phyloP scores from a whole-genome alignment of 225 moss, liverwort and hornwort genomes.

The Bryoerythrophyllum caledonicum region DNA sequence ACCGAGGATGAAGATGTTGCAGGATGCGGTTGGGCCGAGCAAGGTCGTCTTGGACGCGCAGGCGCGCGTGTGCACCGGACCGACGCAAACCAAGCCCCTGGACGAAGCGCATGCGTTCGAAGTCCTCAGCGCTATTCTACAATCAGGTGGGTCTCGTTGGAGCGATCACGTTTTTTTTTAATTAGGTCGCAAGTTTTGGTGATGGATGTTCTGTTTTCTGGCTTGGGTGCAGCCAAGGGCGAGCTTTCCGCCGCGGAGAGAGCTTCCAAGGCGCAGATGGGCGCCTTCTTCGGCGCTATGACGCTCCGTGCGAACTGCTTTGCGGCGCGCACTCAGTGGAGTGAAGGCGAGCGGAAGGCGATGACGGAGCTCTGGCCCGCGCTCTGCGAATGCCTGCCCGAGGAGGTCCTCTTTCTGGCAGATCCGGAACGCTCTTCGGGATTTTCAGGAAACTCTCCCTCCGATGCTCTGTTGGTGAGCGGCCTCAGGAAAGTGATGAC shows the following conservation, averaged over 20 bases:
- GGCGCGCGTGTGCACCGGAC: slow-evolving; percentile 82
- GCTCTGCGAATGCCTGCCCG: slow-evolving; percentile 49
- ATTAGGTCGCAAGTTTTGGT: background rate
- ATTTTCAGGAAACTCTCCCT: slow-evolving; percentile 53
- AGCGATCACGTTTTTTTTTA: background rate
- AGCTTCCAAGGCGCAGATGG: slow-evolving; percentile 78
- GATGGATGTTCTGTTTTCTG: slow-evolving; percentile 16
- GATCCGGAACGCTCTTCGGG: slow-evolving; percentile 59
- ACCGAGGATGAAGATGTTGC: slow-evolving; percentile 29
- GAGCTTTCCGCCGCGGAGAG: slow-evolving; percentile 50
- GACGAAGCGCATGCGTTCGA: slow-evolving; percentile 62
- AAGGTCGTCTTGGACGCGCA: slow-evolving; percentile 62
- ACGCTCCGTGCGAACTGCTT: slow-evolving; percentile 72
- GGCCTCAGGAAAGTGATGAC: slow-evolving; percentile 66
- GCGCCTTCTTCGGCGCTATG: slow-evolving; percentile 88
- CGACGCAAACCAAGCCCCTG: slow-evolving; percentile 72
- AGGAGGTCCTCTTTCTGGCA: slow-evolving; percentile 69
- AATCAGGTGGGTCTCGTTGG: slow-evolving; percentile 45
- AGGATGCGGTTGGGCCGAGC: slow-evolving; percentile 63
- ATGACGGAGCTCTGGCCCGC: slow-evolving; percentile 68
- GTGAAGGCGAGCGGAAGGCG: slow-evolving; percentile 74
- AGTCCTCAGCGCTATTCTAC: slow-evolving; percentile 58
- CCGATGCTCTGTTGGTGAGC: slow-evolving; percentile 66
- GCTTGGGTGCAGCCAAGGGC: slow-evolving; percentile 68
- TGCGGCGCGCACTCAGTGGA: slow-evolving; percentile 67